Conservation (phyloP, 805 yeast genomes). For the Ogataea pilisensis region DNA sequence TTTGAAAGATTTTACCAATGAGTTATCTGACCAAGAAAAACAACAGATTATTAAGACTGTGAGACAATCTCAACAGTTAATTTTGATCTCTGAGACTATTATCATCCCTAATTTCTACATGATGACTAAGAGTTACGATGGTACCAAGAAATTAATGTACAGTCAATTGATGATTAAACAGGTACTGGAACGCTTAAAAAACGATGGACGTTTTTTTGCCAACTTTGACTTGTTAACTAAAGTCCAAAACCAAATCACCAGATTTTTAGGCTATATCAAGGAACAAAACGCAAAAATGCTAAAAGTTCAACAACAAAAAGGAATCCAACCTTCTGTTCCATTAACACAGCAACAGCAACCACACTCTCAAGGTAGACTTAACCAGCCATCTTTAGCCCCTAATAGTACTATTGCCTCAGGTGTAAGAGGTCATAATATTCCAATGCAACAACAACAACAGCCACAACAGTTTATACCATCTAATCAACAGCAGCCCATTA, state of each 20-base stretch:
- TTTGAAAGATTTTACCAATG: constrained; percentile 59
- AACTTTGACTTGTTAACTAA: constrained; percentile 69
- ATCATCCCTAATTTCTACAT: constrained; percentile 75
- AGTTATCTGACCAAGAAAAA: constrained; percentile 62
- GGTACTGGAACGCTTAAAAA: constrained; percentile 62
- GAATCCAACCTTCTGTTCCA: constrained; percentile 4
- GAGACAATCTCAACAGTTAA: constrained; percentile 52
- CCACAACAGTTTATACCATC: constrained; percentile 8
- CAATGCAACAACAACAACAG: constrained; percentile 8
- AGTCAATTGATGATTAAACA: constrained; percentile 75
- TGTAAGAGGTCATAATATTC: constrained; percentile 1
- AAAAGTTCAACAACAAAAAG: constrained; percentile 19
- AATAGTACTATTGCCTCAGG: not conserved
- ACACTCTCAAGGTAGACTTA: constrained; percentile 11
- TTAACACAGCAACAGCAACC: constrained; percentile 18
- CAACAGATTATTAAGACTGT: constrained; percentile 52
- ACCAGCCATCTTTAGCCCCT: constrained; percentile 4
- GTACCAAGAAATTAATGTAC: constrained; percentile 72
- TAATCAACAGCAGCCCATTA: constrained; percentile 5
- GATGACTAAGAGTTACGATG: constrained; percentile 69
- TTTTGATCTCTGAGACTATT: constrained; percentile 61
- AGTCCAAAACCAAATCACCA: constrained; percentile 66
- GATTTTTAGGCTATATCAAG: constrained; percentile 70
- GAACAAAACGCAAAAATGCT: constrained; percentile 39
- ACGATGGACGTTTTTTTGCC: constrained; percentile 51